Evolutionary conservation across 495 filamentous ascomycete species (phyloP), one percentile per base, ranked within the genome.

Genomic region (Penicillium goetzii): DNA sequence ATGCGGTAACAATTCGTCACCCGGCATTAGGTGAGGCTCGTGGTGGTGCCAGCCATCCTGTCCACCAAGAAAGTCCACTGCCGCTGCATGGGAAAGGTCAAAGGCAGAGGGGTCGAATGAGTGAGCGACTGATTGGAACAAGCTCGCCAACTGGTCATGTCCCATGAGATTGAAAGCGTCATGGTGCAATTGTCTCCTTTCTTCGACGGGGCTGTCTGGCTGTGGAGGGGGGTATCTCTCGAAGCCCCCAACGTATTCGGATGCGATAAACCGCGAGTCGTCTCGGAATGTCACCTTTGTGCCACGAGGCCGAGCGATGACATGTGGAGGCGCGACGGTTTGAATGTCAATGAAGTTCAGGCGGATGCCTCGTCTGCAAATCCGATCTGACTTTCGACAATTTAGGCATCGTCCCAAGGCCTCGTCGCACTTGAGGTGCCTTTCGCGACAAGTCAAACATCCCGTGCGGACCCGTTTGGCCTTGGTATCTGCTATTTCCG

Each of bases 301-400:
- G 15, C 91, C 88, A 3, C 82, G 73, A 6, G 87, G 84, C 2
- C 81, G 86, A 23, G 83, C 81, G 50, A 89, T 71, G 43, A 84
- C 78, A 58, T 79, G 74, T 0, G 91, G 91, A 34, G 92, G 92
- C 14, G 80, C 81, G 68, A 88, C 85, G 50, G 88, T 87, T 58
- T 89, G 86, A 9, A 87, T 91, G 69, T 97, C 93, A 65, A 97
- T 93, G 69, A 97, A 99, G 72, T 98, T 99, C 43, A 99, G 83
- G 40, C 92, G 84, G 23, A 97, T 80, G 14, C 95, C 95, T 47
- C 93, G 85, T 72, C 92, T 90, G 81, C 95, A 99, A 41, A 88
- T 78, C 50, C 94, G 82, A 65, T 84, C 92, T 23, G 93, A 94
- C 74, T 97, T 98, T 25, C 84, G 85, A 76, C 95, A 99, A 68